These are phyloP conservation scores for Arxiozyma bovina DNA, from an alignment of 1,139 yeast species.

Conservation along the genomic window DNA sequence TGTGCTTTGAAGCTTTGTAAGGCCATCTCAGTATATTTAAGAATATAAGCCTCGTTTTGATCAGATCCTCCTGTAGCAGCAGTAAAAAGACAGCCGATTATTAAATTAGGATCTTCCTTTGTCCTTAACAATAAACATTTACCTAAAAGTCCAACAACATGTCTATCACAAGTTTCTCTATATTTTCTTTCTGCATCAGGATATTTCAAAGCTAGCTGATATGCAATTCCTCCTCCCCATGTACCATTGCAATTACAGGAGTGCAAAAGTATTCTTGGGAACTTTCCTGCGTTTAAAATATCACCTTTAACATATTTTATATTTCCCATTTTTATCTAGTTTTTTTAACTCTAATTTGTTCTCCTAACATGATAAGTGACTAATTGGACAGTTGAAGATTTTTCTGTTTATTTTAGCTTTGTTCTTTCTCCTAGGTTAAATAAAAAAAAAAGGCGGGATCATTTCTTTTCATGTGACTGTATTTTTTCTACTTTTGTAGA, in stretches of 20 bases:
- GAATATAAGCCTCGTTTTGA: conserved; percentile 14
- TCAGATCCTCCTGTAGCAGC: conserved; percentile 20
- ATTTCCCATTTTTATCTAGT: conserved; percentile 7
- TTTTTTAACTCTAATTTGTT: no score
- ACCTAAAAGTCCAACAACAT: conserved; percentile 19
- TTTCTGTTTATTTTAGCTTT: no score
- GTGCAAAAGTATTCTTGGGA: conserved; percentile 36
- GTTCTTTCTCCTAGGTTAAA: background rate
- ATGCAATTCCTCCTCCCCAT: conserved; percentile 76
- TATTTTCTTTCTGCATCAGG: conserved; percentile 25
- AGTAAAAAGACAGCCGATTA: conserved; percentile 25
- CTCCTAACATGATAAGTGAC: no score
- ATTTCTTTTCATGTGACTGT: no score
- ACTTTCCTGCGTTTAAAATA: conserved; percentile 8
- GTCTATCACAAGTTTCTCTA: conserved; percentile 17
- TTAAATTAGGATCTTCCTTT: conserved; percentile 11
- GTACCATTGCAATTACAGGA: conserved; percentile 72
- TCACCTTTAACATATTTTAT: conserved; percentile 20
- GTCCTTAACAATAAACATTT: conserved; percentile 23
- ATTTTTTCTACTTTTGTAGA: no score
- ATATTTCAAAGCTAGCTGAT: conserved; percentile 20
- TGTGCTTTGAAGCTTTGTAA: conserved; percentile 10
- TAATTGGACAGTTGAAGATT: background rate
- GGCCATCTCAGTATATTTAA: conserved; percentile 16
- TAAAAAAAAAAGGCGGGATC: no score